phyloP scores from a whole-genome alignment of 1,284 basidiomycete genomes.

The Anthracocystis setariae region DNA sequence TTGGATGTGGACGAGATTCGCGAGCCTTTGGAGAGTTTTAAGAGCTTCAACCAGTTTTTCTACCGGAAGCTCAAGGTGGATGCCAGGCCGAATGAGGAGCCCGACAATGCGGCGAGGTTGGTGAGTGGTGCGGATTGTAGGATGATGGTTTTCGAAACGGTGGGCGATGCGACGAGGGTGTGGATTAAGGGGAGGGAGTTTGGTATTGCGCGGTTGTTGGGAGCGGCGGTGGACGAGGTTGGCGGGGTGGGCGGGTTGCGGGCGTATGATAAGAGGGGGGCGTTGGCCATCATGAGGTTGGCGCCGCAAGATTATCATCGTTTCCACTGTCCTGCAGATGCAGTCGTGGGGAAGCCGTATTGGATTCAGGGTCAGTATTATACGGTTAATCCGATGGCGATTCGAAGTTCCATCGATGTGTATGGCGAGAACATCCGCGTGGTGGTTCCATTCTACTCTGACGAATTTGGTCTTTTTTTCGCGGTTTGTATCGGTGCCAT shows the following conservation, averaged over 20 bases:
- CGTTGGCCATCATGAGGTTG: slow-evolving; percentile 78
- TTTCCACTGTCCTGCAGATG: slow-evolving; percentile 91
- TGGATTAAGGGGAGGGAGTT: slow-evolving; percentile 99
- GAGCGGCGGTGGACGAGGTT: slow-evolving; percentile 69
- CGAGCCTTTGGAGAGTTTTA: slow-evolving; percentile 84
- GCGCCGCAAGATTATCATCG: slow-evolving; percentile 91
- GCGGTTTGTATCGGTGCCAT: slow-evolving; percentile 69
- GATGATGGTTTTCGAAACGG: slow-evolving; percentile 88
- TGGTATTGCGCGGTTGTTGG: slow-evolving; percentile 80
- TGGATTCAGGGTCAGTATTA: slow-evolving; percentile 69
- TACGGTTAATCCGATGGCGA: slow-evolving; percentile 77
- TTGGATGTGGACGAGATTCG: slow-evolving; percentile 83
- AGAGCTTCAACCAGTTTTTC: slow-evolving; percentile 89
- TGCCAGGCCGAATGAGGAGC: slow-evolving; percentile 80
- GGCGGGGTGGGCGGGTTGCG: slow-evolving; percentile 71
- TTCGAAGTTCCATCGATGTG: slow-evolving; percentile 83
- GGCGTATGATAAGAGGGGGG: slow-evolving; percentile 79
- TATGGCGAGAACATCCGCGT: slow-evolving; percentile 87
- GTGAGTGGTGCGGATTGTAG: slow-evolving; percentile 93
- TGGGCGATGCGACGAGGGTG: slow-evolving; percentile 82
- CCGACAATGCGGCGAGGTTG: slow-evolving; percentile 78
- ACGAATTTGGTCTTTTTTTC: slow-evolving; percentile 43
- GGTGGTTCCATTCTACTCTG: slow-evolving; percentile 67
- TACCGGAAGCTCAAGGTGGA: slow-evolving; percentile 87
- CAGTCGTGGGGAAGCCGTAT: slow-evolving; percentile 72